A percentile compares a stretch with the other conserved stretches of the same genome.
phyloP scores from a whole-genome alignment of 257 asterid genomes.

The Schizonepeta tenuifolia region DNA sequence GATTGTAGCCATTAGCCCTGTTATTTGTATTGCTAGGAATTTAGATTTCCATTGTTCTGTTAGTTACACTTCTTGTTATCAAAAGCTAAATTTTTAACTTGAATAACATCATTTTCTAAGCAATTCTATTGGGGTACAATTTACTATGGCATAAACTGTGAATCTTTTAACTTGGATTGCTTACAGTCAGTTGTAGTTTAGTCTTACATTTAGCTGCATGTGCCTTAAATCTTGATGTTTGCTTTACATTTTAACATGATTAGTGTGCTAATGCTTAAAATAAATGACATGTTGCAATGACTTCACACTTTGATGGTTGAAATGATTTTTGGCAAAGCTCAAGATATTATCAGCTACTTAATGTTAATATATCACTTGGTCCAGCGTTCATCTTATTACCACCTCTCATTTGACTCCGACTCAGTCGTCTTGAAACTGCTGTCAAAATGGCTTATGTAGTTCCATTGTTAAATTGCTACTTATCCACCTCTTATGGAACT shows the following conservation, averaged over 20 bases:
- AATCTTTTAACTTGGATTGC: neutral
- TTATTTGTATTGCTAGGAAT: neutral
- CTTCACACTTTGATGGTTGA: neutral
- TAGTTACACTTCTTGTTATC: neutral
- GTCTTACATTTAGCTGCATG: neutral
- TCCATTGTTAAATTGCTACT: neutral
- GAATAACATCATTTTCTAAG: neutral
- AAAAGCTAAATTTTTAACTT: neutral
- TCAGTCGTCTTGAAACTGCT: neutral
- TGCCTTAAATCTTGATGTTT: slow-evolving; percentile 3
- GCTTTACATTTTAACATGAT: neutral
- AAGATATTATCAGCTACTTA: slow-evolving; percentile 5
- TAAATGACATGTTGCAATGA: slow-evolving; percentile 12
- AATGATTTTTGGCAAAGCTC: slow-evolving; percentile 2
- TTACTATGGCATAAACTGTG: slow-evolving; percentile 10
- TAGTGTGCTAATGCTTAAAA: slow-evolving; percentile 2
- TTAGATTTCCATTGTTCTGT: neutral
- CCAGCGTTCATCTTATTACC: neutral
- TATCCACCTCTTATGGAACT: neutral
- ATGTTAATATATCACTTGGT: neutral
- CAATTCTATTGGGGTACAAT: slow-evolving; percentile 21
- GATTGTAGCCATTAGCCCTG: neutral
- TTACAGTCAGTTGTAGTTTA: neutral
- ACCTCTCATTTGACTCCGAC: neutral
- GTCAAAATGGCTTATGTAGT: neutral